Base-by-base conservation (phyloP, 75 land plant genomes). In the Larix kaempferi region DNA sequence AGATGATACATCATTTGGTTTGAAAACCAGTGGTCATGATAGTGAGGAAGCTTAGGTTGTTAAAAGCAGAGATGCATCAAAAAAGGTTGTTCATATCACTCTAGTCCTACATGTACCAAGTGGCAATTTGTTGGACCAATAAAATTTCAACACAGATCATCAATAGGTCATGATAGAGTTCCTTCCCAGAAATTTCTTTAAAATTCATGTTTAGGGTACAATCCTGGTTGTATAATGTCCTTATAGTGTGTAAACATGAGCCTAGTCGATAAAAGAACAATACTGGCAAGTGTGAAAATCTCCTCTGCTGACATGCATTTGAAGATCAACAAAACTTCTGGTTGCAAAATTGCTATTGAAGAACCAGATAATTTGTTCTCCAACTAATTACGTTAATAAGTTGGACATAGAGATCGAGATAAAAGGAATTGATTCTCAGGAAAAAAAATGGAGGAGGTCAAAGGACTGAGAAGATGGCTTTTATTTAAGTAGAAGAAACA, bases 401-500 rank as follows among this genome's bases (percentile, higher is more conserved):
- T 15, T 52, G 59, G n/a, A 15, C 59, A 77, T 21, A 26, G 57
- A 29, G 77, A 77, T 49, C 74, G 56, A 59, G 74, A 15, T 35
- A 74, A 56, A 49, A 61, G 59, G 83, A 83, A 22, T 26, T 69
- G 25, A 83, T 84, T 63, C 77, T 95, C 12, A 93, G 86, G 73
- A 88, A 82, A 72, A 85, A 87, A 75, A 86, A n/a, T 95, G 66
- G 75, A 86, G 57, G 79, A 56, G 57, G 85, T 82, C 14, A 97
- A 94, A 39, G 98, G 98, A 29, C 77, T 95, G 74, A 89, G 80
- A n/a, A 78, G 75, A 33, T 95, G 98, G 98, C 80, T 95, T 25
- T n/a, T n/a, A n/a, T n/a, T n/a, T n/a, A n/a, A n/a, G n/a, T n/a
- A n/a, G n/a, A n/a, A n/a, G n/a, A n/a, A n/a, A n/a, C n/a, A n/a